Percentiles rank a stretch among this genome's conserved stretches.
Conservation (phyloP, 164 flowering plant species). For the Vitis amurensis region DNA sequence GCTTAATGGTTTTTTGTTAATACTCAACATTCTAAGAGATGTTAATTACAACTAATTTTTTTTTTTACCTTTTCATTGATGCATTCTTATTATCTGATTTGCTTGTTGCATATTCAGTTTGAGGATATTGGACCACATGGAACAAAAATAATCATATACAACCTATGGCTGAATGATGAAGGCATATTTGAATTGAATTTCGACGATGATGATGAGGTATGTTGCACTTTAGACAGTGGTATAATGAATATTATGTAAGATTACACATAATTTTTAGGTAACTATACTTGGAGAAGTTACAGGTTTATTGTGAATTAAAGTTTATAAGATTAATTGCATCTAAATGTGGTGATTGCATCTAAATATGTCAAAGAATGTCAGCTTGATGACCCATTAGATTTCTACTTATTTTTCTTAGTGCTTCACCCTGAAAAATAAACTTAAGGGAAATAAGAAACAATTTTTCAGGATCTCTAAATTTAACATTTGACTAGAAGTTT, state of each 20-base stretch:
- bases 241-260: neutral
- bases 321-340: neutral
- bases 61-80: too few species aligned
- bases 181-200: constrained; percentile 84
- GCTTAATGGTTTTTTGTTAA: too few species aligned
- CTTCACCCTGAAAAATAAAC: too few species aligned
- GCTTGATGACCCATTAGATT: too few species aligned
- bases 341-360: neutral
- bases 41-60: too few species aligned
- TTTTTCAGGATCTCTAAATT: too few species aligned
- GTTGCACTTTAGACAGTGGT: neutral
- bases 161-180: constrained; percentile 94
- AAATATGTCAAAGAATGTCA: too few species aligned
- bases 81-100: neutral
- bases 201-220: constrained; percentile 85
- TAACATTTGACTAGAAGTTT: too few species aligned
- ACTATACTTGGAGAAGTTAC: neutral
- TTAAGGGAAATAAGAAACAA: too few species aligned
- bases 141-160: constrained; percentile 77
- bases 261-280: too few species aligned
- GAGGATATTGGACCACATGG: constrained; percentile 83
- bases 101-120: constrained; percentile 53
- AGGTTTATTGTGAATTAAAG: neutral
- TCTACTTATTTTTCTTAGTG: too few species aligned
- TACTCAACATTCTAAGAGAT: too few species aligned